Conservation (phyloP, 805 yeast species). For the Cyberlindnera euphorbiae region DNA sequence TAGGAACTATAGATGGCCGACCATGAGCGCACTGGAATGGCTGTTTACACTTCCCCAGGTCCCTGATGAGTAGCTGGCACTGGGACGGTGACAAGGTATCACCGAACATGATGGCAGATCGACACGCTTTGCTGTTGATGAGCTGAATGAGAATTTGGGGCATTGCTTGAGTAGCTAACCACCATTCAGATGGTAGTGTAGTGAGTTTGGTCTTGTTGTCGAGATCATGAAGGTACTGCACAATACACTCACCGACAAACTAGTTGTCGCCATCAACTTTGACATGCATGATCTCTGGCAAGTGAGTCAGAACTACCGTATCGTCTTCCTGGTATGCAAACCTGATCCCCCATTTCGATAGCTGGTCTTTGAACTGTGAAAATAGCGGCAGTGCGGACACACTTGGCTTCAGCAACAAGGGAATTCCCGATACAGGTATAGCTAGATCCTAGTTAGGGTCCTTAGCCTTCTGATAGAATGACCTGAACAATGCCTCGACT, state of each 20-base stretch:
- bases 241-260: slow-evolving; percentile 33
- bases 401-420: too few species aligned
- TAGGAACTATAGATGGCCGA: slow-evolving; percentile 64
- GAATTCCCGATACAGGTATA: too few species aligned
- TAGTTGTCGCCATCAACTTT: slow-evolving; percentile 28
- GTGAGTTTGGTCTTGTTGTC: slow-evolving; percentile 27
- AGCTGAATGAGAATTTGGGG: slow-evolving; percentile 49
- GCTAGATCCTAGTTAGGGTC: slow-evolving; percentile 20
- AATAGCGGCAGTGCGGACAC: slow-evolving; percentile 32
- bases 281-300: slow-evolving; percentile 40
- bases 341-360: slow-evolving; percentile 42
- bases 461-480: slow-evolving; percentile 29
- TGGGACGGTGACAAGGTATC: slow-evolving; percentile 38
- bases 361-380: slow-evolving; percentile 23
- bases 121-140: slow-evolving; percentile 60
- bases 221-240: slow-evolving; percentile 43
- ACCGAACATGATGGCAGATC: slow-evolving; percentile 71
- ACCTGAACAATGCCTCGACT: slow-evolving; percentile 47
- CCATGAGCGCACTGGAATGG: slow-evolving; percentile 90
- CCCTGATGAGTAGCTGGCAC: slow-evolving; percentile 39
- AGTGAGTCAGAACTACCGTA: slow-evolving; percentile 31
- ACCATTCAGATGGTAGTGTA: slow-evolving; percentile 30
- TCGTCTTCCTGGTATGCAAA: slow-evolving; percentile 12
- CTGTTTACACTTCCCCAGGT: slow-evolving; percentile 42
- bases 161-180: slow-evolving; percentile 34